Conservation (phyloP, 768 basidiomycete species). For the Lactarius akahatsu region DNA sequence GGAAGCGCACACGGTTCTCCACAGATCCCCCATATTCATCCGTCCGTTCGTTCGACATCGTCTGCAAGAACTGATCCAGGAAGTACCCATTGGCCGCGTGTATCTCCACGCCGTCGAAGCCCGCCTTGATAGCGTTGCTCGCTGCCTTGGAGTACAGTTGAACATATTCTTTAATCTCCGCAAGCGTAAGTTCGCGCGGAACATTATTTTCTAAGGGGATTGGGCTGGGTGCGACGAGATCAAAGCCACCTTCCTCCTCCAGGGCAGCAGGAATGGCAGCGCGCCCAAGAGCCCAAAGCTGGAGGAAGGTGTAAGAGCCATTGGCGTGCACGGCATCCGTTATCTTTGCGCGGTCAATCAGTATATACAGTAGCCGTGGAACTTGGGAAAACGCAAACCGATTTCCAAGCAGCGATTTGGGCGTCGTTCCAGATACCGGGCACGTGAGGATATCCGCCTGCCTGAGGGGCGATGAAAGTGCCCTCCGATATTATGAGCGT, state of each 20-base stretch:
- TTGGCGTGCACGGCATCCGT: slow-evolving; percentile 57
- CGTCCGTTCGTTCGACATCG: slow-evolving; percentile 40
- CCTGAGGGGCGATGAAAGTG: slow-evolving; percentile 49
- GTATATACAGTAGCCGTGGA: background rate
- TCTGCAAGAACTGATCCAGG: slow-evolving; percentile 41
- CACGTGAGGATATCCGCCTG: slow-evolving; percentile 48
- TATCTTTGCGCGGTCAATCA: slow-evolving; percentile 39
- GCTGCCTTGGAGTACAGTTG: slow-evolving; percentile 37
- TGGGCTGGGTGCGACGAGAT: slow-evolving; percentile 32
- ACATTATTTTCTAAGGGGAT: slow-evolving; percentile 37
- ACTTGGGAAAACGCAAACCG: no score
- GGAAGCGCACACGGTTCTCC: slow-evolving; percentile 46
- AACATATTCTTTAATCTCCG: slow-evolving; percentile 32
- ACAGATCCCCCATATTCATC: slow-evolving; percentile 51
- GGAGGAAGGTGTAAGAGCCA: slow-evolving; percentile 51
- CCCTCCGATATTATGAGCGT: slow-evolving; percentile 60
- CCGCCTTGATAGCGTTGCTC: slow-evolving; percentile 38
- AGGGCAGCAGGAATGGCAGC: slow-evolving; percentile 39
- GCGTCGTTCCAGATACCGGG: slow-evolving; percentile 68
- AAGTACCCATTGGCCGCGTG: slow-evolving; percentile 34
- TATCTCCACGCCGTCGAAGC: slow-evolving; percentile 46
- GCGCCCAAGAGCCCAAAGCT: slow-evolving; percentile 59
- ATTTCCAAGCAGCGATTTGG: slow-evolving; percentile 55
- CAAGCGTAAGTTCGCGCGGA: slow-evolving; percentile 33
- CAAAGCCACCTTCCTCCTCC: slow-evolving; percentile 37